These are phyloP conservation scores for Isabelozyma rhagii DNA, from an alignment of 805 yeast genomes.

Conservation along the genomic window DNA sequence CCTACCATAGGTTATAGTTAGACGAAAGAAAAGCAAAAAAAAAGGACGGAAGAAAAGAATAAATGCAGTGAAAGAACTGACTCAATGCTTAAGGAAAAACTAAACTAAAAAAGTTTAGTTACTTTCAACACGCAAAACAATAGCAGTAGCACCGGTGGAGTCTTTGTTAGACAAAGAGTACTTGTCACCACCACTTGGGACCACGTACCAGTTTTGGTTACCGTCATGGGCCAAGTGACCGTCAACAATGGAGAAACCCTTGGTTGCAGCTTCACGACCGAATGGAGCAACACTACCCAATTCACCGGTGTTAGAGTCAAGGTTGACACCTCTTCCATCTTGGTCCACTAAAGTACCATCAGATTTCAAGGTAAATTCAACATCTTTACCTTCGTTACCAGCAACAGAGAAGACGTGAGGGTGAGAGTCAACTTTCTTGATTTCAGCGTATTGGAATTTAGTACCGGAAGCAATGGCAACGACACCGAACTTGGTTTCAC, in stretches of 20 bases:
- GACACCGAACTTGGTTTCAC: slow-evolving; percentile 3
- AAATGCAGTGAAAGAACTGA: neutral
- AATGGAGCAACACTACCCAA: slow-evolving; percentile 31
- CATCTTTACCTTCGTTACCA: slow-evolving; percentile 24
- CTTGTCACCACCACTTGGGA: slow-evolving; percentile 26
- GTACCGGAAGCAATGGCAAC: slow-evolving; percentile 23
- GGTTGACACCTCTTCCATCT: slow-evolving; percentile 24
- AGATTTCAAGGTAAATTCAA: slow-evolving; percentile 18
- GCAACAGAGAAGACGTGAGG: slow-evolving; percentile 34
- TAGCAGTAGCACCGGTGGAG: slow-evolving; percentile 26
- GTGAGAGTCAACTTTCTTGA: slow-evolving; percentile 27
- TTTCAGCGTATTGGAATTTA: slow-evolving; percentile 19
- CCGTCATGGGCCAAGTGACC: slow-evolving; percentile 36
- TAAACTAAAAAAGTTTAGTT: neutral
- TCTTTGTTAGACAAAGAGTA: slow-evolving; percentile 22
- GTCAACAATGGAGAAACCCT: slow-evolving; percentile 36
- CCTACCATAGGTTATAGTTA: no score
- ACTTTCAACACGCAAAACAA: slow-evolving; percentile 17
- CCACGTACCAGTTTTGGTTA: slow-evolving; percentile 34
- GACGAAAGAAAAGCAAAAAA: neutral
- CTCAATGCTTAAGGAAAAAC: neutral
- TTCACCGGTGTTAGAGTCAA: slow-evolving; percentile 28
- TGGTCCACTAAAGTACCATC: slow-evolving; percentile 30
- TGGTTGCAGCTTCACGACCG: slow-evolving; percentile 28
- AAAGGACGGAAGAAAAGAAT: neutral